These are phyloP conservation scores for Magnaporthiopsis poae DNA, from an alignment of 2,329 filamentous ascomycete genomes.

Conservation along the genomic window DNA sequence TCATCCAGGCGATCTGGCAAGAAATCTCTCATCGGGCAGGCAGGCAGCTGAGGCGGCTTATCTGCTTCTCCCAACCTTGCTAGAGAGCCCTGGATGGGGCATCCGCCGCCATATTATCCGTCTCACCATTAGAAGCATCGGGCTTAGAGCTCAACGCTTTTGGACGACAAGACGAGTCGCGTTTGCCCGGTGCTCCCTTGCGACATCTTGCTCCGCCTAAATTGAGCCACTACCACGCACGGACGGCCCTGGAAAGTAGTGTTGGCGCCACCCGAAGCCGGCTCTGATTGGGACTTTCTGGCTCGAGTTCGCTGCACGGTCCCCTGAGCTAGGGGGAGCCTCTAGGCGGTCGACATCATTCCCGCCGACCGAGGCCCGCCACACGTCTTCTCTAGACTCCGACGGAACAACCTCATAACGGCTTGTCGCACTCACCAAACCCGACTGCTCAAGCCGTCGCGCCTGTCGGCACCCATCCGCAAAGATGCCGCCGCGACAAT, in stretches of 20 bases:
- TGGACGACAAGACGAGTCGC: neutral
- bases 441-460: neutral
- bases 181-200: neutral
- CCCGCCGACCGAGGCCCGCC: neutral
- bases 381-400: neutral
- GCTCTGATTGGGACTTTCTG: neutral
- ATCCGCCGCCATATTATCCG: neutral
- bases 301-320: neutral
- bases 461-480: neutral
- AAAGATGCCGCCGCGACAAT: slow-evolving; percentile 29
- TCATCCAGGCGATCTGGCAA: neutral
- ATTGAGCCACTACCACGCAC: neutral
- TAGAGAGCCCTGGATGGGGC: neutral
- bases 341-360: neutral
- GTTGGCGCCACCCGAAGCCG: neutral
- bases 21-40: neutral
- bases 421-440: neutral
- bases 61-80: neutral
- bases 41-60: neutral
- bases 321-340: too few species aligned
- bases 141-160: neutral
- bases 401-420: neutral
- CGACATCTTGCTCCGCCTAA: neutral
- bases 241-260: neutral
- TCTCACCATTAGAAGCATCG: neutral